phyloP scores from a whole-genome alignment of 805 yeast genomes.

The Candida jianshihensis region DNA sequence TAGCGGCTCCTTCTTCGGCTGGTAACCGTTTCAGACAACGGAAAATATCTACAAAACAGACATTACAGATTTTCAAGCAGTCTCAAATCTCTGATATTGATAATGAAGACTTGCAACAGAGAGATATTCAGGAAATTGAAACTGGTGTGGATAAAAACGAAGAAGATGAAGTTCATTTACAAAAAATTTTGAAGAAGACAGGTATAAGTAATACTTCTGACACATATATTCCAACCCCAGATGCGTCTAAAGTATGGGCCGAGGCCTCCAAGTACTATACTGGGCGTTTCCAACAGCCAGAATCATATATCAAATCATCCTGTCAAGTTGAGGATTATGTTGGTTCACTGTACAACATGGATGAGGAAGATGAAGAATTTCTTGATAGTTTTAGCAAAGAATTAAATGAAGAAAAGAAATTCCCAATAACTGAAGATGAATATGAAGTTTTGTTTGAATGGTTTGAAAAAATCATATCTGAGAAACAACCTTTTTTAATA shows the following conservation, averaged over 20 bases:
- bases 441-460: slow-evolving; percentile 73
- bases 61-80: slow-evolving; percentile 69
- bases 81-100: slow-evolving; percentile 77
- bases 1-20: slow-evolving; percentile 18
- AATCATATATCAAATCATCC: slow-evolving; percentile 76
- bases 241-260: slow-evolving; percentile 78
- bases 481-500: slow-evolving; percentile 80
- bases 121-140: slow-evolving; percentile 84
- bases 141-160: slow-evolving; percentile 98
- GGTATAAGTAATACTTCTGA: slow-evolving; percentile 51
- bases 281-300: slow-evolving; percentile 64
- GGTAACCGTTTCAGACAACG: slow-evolving; percentile 75
- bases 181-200: slow-evolving; percentile 80
- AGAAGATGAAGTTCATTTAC: slow-evolving; percentile 94
- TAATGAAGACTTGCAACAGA: slow-evolving; percentile 60
- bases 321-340: slow-evolving; percentile 95
- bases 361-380: slow-evolving; percentile 77
- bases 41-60: slow-evolving; percentile 88
- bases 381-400: slow-evolving; percentile 37
- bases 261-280: slow-evolving; percentile 69
- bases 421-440: slow-evolving; percentile 65
- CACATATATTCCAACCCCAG: slow-evolving; percentile 89
- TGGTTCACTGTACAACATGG: slow-evolving; percentile 84
- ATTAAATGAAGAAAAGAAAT: slow-evolving; percentile 10
- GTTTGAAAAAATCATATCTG: slow-evolving; percentile 67